Evolutionary conservation across 768 basidiomycete genomes (phyloP), one percentile per base, ranked within the genome.

Genomic region (Agaricus subrufescens): DNA sequence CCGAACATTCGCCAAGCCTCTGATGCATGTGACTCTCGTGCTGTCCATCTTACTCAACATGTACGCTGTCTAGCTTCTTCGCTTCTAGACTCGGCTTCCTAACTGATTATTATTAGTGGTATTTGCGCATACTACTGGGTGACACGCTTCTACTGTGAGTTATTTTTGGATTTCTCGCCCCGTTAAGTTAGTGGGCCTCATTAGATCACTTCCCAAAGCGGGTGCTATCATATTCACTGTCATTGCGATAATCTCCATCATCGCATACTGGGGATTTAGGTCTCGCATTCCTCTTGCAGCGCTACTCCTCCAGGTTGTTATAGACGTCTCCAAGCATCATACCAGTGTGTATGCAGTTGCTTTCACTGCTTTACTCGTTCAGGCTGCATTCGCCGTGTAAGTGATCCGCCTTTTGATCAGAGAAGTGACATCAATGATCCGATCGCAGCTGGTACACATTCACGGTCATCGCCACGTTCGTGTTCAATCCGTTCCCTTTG

Each of bases 261-360:
- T 93, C 12, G 80, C 85, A 27, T 93, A 93, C 73, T 89, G 77
- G 61, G 89, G 84, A 19, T 86, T 81, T 64, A 76, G 77, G 54
- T 78, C 78, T 8, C 85, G 90, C 30, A 93, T 94, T 50, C 91
- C 90, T 0, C 74, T 94, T 2, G 89, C 90, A 1, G 82, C 87
- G 7, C 69, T 93, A 6, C 78, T 92, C 2, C 78, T 94, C 3
- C 89, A 92, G 68, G 84, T 89, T 26, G 86, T 88, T 6, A 89
- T 93, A 77, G 91, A 93, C 61, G 79, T 93, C 23, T 81, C 89
- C 42, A 92, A 91, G 63, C 89, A 91, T 64, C 89, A 93, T 66
- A 82, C 77, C 54, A 84, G 83, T 51, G 90, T 94, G 23, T 93
- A 89, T 64, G 73, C 81, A n/a, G 88, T 92, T 11, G 86, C 85